A percentile compares a stretch with the other conserved stretches of the same genome.
These are phyloP conservation scores for Talaromyces sp. DNA, from an alignment of 2,329 filamentous ascomycete genomes.

Conservation along the genomic window DNA sequence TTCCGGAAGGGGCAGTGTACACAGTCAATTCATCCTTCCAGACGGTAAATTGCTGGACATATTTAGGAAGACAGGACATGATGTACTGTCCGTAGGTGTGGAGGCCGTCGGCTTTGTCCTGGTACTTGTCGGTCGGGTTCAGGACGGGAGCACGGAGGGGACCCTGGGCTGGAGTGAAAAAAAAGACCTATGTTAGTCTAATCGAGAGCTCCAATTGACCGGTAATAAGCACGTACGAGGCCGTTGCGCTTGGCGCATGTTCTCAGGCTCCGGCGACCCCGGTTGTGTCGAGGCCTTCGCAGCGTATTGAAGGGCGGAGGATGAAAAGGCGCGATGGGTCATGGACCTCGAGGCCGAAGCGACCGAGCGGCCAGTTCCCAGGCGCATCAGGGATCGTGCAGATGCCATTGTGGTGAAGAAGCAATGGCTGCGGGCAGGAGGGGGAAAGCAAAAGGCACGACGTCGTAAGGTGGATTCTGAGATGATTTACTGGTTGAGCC, in stretches of 20 bases:
- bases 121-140: conserved; percentile 92
- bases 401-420: conserved; percentile 45
- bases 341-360: conserved; percentile 38
- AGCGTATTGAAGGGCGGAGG: conserved; percentile 43
- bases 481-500: conserved; percentile 31
- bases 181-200: conserved; percentile 18
- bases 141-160: conserved; percentile 76
- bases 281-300: conserved; percentile 55
- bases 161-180: conserved; percentile 49
- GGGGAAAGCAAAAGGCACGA: conserved; percentile 22
- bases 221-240: conserved; percentile 45
- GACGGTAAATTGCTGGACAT: conserved; percentile 97
- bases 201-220: conserved; percentile 5
- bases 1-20: conserved; percentile 83
- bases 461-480: conserved; percentile 26
- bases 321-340: conserved; percentile 42
- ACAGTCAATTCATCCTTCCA: conserved; percentile 99
- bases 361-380: conserved; percentile 45
- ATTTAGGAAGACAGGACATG: conserved; percentile 95
- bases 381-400: conserved; percentile 48
- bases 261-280: conserved; percentile 63
- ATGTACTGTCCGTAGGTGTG: conserved; percentile 96
- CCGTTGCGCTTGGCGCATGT: conserved; percentile 66
- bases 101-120: conserved; percentile 80
- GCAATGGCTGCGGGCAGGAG: conserved; percentile 32